These are phyloP conservation scores for Poa pratensis DNA, from an alignment of 176 grass and related monocot genomes.

Conservation along the genomic window DNA sequence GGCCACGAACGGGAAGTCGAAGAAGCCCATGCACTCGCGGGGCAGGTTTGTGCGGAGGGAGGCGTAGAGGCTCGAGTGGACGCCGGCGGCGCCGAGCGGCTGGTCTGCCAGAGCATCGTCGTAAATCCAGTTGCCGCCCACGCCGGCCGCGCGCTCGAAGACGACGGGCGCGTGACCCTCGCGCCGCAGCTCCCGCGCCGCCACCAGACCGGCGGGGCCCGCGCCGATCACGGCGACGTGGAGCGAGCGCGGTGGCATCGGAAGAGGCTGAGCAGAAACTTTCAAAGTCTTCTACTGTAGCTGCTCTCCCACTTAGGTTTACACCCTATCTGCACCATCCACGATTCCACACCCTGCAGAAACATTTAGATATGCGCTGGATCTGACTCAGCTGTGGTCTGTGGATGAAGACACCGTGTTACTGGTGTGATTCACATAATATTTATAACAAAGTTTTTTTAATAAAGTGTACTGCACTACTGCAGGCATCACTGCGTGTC, in stretches of 20 bases:
- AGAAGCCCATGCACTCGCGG: conserved; percentile 76
- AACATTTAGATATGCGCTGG: no score
- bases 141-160: conserved; percentile 55
- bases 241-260: neutral
- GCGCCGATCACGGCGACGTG: conserved; percentile 71
- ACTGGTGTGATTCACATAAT: no score
- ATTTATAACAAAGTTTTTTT: no score
- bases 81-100: conserved; percentile 51
- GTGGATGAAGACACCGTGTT: no score
- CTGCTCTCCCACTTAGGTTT: no score
- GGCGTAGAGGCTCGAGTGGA: conserved; percentile 72
- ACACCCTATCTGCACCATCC: no score
- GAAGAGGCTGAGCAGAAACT: neutral
- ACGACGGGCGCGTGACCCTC: conserved; percentile 76
- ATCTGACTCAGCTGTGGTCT: no score
- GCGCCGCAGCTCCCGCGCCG: conserved; percentile 60
- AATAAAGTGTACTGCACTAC: no score
- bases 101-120: neutral
- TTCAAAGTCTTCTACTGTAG: neutral
- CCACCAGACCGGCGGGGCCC: conserved; percentile 62
- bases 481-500: no score
- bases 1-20: conserved; percentile 71
- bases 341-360: no score
- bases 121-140: conserved; percentile 77
- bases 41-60: conserved; percentile 81